These are phyloP conservation scores for Mycena polygramma DNA, from an alignment of 768 basidiomycete genomes.

Conservation along the genomic window DNA sequence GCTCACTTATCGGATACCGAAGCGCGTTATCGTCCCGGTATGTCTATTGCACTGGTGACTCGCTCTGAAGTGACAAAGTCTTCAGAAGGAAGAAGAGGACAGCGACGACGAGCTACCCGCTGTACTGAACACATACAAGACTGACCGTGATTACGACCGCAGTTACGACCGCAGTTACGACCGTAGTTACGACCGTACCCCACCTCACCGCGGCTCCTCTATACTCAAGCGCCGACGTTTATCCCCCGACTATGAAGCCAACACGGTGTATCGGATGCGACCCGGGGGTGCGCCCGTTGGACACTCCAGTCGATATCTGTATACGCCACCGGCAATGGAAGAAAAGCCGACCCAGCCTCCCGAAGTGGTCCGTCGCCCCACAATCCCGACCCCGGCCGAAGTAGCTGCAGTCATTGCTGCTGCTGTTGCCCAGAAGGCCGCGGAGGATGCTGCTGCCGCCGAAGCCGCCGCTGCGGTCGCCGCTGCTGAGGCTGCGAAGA, in stretches of 20 bases:
- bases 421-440: conserved; percentile 43
- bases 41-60: neutral
- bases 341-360: neutral
- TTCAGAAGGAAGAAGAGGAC: conserved; percentile 31
- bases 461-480: conserved; percentile 48
- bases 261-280: neutral
- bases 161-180: too few relatives aligned
- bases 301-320: neutral
- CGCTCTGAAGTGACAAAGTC: conserved; percentile 4
- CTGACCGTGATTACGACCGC: too few relatives aligned
- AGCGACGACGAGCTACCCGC: conserved; percentile 15
- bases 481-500: conserved; percentile 37
- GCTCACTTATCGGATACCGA: conserved; percentile 89
- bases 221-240: conserved; percentile 7
- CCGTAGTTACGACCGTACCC: neutral
- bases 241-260: neutral
- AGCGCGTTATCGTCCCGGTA: conserved; percentile 55
- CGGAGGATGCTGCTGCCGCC: conserved; percentile 42
- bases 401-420: conserved; percentile 35
- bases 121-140: neutral
- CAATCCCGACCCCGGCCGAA: neutral
- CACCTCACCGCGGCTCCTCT: conserved; percentile 16
- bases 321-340: neutral
- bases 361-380: neutral
- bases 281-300: neutral